Evolutionary conservation across 73 alveolate species (phyloP).

Genomic region (Paramecium sonneborni): DNA sequence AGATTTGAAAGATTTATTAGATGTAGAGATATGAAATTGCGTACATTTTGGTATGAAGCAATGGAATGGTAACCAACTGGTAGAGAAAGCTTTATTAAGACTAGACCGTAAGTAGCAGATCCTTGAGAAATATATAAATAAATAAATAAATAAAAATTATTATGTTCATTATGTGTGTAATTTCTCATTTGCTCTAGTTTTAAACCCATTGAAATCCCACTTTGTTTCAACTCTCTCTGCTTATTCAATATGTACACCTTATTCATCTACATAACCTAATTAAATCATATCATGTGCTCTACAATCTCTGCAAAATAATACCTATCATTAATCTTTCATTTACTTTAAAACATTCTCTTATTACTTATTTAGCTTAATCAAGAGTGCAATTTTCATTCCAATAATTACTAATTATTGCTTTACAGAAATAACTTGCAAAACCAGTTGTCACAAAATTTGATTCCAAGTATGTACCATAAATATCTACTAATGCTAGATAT

Average conservation of each 20-base stretch:
- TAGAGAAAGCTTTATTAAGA: background rate
- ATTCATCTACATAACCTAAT: background rate
- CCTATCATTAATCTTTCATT: background rate
- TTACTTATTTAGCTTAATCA: slow-evolving; percentile 48
- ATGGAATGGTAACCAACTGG: slow-evolving; percentile 60
- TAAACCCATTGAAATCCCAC: slow-evolving; percentile 46
- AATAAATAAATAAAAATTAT: background rate
- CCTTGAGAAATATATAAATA: background rate
- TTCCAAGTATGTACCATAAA: slow-evolving; percentile 62
- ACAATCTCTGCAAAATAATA: slow-evolving; percentile 56
- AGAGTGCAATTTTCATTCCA: slow-evolving; percentile 42
- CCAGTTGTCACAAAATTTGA: slow-evolving; percentile 51
- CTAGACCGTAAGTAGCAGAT: slow-evolving; percentile 22
- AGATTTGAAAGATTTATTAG: slow-evolving; percentile 54
- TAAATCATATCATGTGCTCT: slow-evolving; percentile 60
- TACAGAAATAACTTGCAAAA: slow-evolving; percentile 54
- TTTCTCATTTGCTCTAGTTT: slow-evolving; percentile 48
- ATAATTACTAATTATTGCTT: slow-evolving; percentile 29
- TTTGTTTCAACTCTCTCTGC: slow-evolving; percentile 40
- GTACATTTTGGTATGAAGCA: background rate
- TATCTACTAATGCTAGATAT: slow-evolving; percentile 28
- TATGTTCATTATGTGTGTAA: slow-evolving; percentile 40
- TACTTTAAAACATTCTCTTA: slow-evolving; percentile 46
- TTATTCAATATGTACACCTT: slow-evolving; percentile 48
- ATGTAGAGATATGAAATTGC: slow-evolving; percentile 42